phyloP scores from a whole-genome alignment of 2,329 filamentous ascomycete species.

The Talaromyces sp. region DNA sequence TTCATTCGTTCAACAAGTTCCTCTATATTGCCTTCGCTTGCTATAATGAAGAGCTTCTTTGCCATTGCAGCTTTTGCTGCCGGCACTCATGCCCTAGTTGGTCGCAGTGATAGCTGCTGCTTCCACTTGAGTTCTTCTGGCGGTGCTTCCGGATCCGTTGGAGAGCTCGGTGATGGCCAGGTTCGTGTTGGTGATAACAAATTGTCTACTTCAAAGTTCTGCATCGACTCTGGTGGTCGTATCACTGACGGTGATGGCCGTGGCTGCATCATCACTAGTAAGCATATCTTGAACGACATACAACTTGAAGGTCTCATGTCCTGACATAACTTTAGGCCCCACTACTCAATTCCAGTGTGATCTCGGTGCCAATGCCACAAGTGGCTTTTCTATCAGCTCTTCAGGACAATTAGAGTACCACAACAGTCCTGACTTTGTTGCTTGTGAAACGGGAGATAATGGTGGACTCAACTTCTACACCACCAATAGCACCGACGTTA shows the following conservation, averaged over 20 bases:
- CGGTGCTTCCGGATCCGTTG: constrained; percentile 56
- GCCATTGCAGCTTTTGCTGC: constrained; percentile 43
- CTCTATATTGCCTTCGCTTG: not conserved
- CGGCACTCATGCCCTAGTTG: constrained; percentile 47
- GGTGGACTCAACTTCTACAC: constrained; percentile 48
- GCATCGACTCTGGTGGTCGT: constrained; percentile 55
- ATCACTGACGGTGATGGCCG: constrained; percentile 60
- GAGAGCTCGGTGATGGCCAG: constrained; percentile 65
- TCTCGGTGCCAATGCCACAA: constrained; percentile 51
- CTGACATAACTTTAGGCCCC: constrained; percentile 44
- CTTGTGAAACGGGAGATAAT: constrained; percentile 58
- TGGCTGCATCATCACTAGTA: constrained; percentile 67
- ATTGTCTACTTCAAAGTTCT: constrained; percentile 55
- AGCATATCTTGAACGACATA: constrained; percentile 23
- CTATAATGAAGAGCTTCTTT: constrained; percentile 43
- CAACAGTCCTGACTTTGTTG: constrained; percentile 58
- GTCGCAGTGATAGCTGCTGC: constrained; percentile 48
- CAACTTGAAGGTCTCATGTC: not conserved
- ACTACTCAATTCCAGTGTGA: constrained; percentile 66
- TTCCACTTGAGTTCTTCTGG: constrained; percentile 58
- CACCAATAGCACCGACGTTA: constrained; percentile 34
- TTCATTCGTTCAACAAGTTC: constrained; percentile 14
- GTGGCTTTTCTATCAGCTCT: constrained; percentile 60
- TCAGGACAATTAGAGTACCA: constrained; percentile 58
- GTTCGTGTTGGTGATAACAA: constrained; percentile 57